Base-by-base conservation (phyloP, 2,329 filamentous ascomycete genomes). In the Clathrospora elynae region DNA sequence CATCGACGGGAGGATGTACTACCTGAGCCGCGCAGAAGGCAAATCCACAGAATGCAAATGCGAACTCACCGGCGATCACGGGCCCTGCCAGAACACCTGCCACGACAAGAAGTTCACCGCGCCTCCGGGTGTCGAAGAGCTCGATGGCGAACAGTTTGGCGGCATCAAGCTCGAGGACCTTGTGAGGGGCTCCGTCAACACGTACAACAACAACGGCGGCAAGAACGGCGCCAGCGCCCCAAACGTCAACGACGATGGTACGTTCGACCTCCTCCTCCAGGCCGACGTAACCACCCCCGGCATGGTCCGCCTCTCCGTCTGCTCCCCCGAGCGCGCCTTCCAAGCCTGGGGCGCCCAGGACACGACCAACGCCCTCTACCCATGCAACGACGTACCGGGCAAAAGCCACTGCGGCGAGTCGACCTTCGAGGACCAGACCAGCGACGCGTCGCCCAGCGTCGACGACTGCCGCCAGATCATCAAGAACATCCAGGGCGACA, bases 401-500 rank as follows among this genome's bases (percentile, higher is more conserved):
- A 37, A 20, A 13, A 18, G 29, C 16, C 9, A 25, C 4, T 43
- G 40, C 20, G 34, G 28, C 7, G 34, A 43, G n/a, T 43, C 33
- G 6, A 11, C 16, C 10, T 43, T 43, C 7, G 40, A 32, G 9
- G 23, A 43, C 26, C 25, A 37, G 25, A 30, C 13, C 12, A 43
- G 32, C 26, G 26, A 28, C 25, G 34, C 33, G 26, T 43, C 40
- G 13, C 33, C 40, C 14, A 31, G 13, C 25, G 40, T 43, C 13
- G 40, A 43, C 8, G 40, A 37, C 40, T 40, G 41, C 26, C 18
- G 12, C 12, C 41, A 44, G 29, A 38, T 44, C 20, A 44, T 44
- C 41, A 19, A 14, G 18, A 44, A 38, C 34, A 38, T 44, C 35
- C 11, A 44, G 20, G 33, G 23, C 13, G 34, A 44, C 25, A 13